These are phyloP conservation scores for Hypoxylon fragiforme DNA, from an alignment of 495 filamentous ascomycete species.

Conservation along the genomic window DNA sequence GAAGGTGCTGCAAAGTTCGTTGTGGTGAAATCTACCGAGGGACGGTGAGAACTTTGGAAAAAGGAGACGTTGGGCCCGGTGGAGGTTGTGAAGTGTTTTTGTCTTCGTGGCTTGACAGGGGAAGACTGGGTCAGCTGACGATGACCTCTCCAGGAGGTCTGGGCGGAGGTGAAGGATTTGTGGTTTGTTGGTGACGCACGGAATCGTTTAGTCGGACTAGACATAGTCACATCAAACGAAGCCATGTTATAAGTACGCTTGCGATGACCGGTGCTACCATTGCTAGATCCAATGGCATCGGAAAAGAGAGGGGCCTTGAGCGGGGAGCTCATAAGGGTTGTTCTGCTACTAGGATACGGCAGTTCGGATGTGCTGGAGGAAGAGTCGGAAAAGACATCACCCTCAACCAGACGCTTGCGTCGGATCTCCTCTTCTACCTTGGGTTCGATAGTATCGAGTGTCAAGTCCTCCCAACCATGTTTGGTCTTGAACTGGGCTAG, in stretches of 20 bases:
- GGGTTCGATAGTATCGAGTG: conserved; percentile 73
- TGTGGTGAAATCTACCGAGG: conserved; percentile 66
- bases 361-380: conserved; percentile 72
- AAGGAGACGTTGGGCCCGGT: conserved; percentile 69
- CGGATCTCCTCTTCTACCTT: conserved; percentile 72
- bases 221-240: conserved; percentile 51
- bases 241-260: conserved; percentile 59
- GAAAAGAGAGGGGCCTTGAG: conserved; percentile 71
- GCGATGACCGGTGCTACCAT: conserved; percentile 54
- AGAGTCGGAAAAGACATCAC: conserved; percentile 74
- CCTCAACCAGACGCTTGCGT: conserved; percentile 63
- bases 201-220: conserved; percentile 65
- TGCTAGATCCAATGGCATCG: conserved; percentile 64
- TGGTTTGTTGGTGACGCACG: conserved; percentile 67
- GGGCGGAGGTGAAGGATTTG: conserved; percentile 58
- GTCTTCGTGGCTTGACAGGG: conserved; percentile 67
- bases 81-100: conserved; percentile 64
- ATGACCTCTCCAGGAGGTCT: conserved; percentile 70
- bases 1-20: conserved; percentile 65
- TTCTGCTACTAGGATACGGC: conserved; percentile 52
- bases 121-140: conserved; percentile 81
- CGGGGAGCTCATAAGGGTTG: conserved; percentile 63
- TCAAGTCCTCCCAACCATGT: conserved; percentile 81
- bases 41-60: conserved; percentile 60
- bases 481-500: conserved; percentile 96